phyloP scores from a whole-genome alignment of 1,139 yeast species.

The Candida neerlandica region DNA sequence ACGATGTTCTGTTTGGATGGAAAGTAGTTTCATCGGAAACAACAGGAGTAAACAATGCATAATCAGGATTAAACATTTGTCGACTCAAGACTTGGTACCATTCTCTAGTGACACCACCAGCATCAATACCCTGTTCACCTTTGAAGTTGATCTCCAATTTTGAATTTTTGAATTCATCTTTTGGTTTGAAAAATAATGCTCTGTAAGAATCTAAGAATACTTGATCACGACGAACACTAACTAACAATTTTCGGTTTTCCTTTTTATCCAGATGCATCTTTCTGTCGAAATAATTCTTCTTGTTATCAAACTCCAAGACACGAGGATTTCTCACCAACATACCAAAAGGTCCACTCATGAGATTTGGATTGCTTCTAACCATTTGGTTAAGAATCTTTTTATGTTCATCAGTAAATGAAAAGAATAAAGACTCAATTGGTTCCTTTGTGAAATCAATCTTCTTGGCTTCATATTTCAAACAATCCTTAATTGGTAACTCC shows the following conservation, averaged over 20 bases:
- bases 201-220: slow-evolving; percentile 92
- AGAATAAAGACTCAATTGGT: slow-evolving; percentile 79
- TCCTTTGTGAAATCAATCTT: slow-evolving; percentile 70
- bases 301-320: slow-evolving; percentile 93
- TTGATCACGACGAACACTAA: slow-evolving; percentile 83
- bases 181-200: slow-evolving; percentile 76
- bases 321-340: slow-evolving; percentile 87
- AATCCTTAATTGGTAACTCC: slow-evolving; percentile 61
- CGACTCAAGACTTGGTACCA: slow-evolving; percentile 95
- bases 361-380: slow-evolving; percentile 88
- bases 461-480: slow-evolving; percentile 56
- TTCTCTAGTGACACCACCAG: slow-evolving; percentile 97
- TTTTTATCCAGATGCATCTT: slow-evolving; percentile 55
- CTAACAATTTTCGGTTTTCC: slow-evolving; percentile 53
- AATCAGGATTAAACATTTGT: slow-evolving; percentile 96
- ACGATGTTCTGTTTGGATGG: slow-evolving; percentile 93
- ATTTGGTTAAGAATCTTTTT: slow-evolving; percentile 87
- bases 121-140: slow-evolving; percentile 97
- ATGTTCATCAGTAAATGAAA: slow-evolving; percentile 88
- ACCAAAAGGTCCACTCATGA: slow-evolving; percentile 96
- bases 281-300: slow-evolving; percentile 81
- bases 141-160: slow-evolving; percentile 79
- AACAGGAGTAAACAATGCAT: slow-evolving; percentile 90
- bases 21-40: slow-evolving; percentile 92
- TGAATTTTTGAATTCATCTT: slow-evolving; percentile 73